These are phyloP conservation scores for Trichophyton benhamiae DNA, from an alignment of 2,329 filamentous ascomycete genomes.

Conservation along the genomic window DNA sequence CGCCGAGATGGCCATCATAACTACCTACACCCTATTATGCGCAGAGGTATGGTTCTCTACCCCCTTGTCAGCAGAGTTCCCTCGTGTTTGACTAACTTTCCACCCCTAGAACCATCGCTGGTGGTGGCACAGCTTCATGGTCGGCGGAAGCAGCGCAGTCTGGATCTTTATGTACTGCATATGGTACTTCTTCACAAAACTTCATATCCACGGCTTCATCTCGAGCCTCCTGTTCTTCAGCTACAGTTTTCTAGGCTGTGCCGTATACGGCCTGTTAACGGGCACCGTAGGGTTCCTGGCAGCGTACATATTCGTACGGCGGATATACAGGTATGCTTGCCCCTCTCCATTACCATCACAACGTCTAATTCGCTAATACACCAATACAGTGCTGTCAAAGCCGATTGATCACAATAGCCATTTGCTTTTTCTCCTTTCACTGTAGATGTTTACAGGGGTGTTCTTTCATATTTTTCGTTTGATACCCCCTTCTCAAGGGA, in stretches of 20 bases:
- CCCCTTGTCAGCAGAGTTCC: not conserved
- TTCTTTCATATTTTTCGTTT: not conserved
- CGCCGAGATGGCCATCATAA: slow-evolving; percentile 71
- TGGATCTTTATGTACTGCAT: slow-evolving; percentile 76
- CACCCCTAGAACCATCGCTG: slow-evolving; percentile 61
- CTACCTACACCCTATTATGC: slow-evolving; percentile 71
- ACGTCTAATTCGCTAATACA: not conserved
- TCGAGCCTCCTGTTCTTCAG: slow-evolving; percentile 73
- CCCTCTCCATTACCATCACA: not conserved
- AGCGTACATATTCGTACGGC: slow-evolving; percentile 69
- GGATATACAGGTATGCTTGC: slow-evolving; percentile 60
- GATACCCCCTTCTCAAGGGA: not conserved
- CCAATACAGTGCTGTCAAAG: slow-evolving; percentile 13
- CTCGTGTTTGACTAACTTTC: not conserved
- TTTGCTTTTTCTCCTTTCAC: not conserved
- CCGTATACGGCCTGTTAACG: slow-evolving; percentile 66
- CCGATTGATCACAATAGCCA: slow-evolving; percentile 7
- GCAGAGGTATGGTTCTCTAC: slow-evolving; percentile 45
- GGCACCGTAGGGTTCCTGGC: slow-evolving; percentile 77
- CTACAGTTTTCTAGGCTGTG: slow-evolving; percentile 71
- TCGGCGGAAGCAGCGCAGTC: slow-evolving; percentile 61
- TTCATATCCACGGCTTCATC: slow-evolving; percentile 69
- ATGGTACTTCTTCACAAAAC: slow-evolving; percentile 71
- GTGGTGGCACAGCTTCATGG: slow-evolving; percentile 83
- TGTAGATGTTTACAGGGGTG: not conserved